These are phyloP conservation scores for Hymenoscyphus repandus DNA, from an alignment of 2,329 filamentous ascomycete genomes.

Conservation along the genomic window DNA sequence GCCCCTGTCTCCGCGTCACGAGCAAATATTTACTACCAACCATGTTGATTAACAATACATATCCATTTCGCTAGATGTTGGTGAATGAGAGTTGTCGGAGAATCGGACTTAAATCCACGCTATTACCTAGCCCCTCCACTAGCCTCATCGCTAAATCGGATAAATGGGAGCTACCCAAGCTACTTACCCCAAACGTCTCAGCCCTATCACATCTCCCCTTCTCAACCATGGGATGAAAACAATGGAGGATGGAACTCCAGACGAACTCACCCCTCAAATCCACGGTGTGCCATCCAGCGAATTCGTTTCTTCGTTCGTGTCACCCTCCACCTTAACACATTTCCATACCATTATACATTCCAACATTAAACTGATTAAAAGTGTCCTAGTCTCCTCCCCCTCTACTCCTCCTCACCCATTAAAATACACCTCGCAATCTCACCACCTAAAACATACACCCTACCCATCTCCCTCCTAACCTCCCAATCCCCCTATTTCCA, in stretches of 20 bases:
- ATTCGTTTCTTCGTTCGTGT: background rate
- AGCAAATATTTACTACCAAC: no score
- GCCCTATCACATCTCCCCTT: background rate
- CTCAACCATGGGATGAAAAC: background rate
- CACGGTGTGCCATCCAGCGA: background rate
- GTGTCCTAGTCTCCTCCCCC: conserved; percentile 7
- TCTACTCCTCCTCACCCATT: conserved; percentile 9
- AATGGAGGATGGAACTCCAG: background rate
- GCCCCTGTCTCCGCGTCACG: no score
- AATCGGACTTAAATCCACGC: no score
- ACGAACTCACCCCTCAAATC: background rate
- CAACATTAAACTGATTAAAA: background rate
- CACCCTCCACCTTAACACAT: background rate
- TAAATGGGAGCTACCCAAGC: background rate
- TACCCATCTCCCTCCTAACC: conserved; percentile 6
- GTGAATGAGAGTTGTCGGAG: no score
- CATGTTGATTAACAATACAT: no score
- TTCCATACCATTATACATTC: no score
- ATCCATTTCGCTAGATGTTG: no score
- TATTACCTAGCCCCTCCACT: no score
- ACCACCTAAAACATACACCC: conserved; percentile 6
- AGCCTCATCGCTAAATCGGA: no score
- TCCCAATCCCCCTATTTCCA: conserved; percentile 8
- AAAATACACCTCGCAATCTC: conserved; percentile 5
- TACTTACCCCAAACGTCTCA: background rate